Evolutionary conservation across 257 asterid genomes (phyloP).

Genomic region (Nicotiana otophora): DNA sequence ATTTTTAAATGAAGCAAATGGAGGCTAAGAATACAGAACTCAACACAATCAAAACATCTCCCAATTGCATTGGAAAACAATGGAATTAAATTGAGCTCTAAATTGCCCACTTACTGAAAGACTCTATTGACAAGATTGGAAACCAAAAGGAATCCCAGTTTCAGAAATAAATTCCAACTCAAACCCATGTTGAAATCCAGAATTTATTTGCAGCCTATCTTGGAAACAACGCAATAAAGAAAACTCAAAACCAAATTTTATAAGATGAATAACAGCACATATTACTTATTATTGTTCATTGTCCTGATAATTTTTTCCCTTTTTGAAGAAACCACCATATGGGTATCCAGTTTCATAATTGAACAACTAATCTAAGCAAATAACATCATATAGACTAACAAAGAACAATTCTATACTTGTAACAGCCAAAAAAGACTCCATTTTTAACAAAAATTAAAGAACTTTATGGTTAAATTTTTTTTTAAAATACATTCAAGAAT

Average conservation of each 20-base stretch:
- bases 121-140: background rate
- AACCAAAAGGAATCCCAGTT: background rate
- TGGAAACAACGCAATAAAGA: background rate
- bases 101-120: background rate
- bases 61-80: background rate
- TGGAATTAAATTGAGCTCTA: background rate
- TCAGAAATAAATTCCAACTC: conserved; percentile 8
- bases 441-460: conserved; percentile 3
- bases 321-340: conserved; percentile 25
- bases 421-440: conserved; percentile 25
- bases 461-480: background rate
- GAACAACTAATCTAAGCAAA: conserved; percentile 31
- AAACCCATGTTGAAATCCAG: conserved; percentile 5
- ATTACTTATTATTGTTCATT: conserved; percentile 30
- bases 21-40: background rate
- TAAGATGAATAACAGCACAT: conserved; percentile 19
- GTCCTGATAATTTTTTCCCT: conserved; percentile 20
- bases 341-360: conserved; percentile 21
- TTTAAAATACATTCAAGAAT: conserved; percentile 1
- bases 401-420: conserved; percentile 16
- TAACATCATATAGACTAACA: conserved; percentile 15
- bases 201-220: conserved; percentile 1
- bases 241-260: conserved; percentile 10
- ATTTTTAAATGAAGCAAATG: background rate
- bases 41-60: background rate